Evolutionary conservation across 2,329 filamentous ascomycete species (phyloP).

Genomic region (Boeremia exigua): DNA sequence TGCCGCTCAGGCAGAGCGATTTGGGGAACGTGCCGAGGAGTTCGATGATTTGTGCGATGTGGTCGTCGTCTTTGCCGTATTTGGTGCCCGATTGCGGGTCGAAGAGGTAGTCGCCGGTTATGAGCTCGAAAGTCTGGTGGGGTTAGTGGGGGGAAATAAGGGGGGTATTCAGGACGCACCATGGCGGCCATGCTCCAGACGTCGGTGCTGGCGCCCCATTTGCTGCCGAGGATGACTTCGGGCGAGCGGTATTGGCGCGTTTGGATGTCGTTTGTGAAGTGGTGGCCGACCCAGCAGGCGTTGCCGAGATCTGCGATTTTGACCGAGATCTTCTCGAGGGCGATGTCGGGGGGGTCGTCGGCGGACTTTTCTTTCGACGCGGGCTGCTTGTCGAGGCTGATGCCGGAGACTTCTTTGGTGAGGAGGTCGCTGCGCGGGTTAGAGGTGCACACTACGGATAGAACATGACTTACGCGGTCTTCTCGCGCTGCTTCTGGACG

Average conservation of each 20-base stretch:
- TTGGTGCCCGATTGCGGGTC: slow-evolving; percentile 98
- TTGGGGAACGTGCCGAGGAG: slow-evolving; percentile 93
- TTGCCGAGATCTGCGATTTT: slow-evolving; percentile 99
- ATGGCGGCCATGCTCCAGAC: slow-evolving; percentile 99
- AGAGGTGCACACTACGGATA: not conserved
- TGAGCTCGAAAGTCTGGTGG: slow-evolving; percentile 87
- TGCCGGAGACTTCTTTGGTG: slow-evolving; percentile 91
- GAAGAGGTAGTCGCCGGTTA: slow-evolving; percentile 97
- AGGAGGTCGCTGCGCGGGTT: slow-evolving; percentile 72
- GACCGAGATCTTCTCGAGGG: slow-evolving; percentile 87
- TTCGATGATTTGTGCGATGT: slow-evolving; percentile 99
- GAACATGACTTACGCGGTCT: slow-evolving; percentile 76
- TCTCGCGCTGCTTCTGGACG: slow-evolving; percentile 81
- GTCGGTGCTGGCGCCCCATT: slow-evolving; percentile 99
- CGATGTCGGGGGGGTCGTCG: slow-evolving; percentile 66
- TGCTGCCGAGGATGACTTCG: slow-evolving; percentile 93
- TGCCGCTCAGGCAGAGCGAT: slow-evolving; percentile 86
- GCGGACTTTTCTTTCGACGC: slow-evolving; percentile 60
- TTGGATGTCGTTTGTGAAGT: slow-evolving; percentile 99
- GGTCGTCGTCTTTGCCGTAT: slow-evolving; percentile 99
- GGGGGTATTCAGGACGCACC: slow-evolving; percentile 71
- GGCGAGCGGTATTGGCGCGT: slow-evolving; percentile 96
- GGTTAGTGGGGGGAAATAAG: not conserved
- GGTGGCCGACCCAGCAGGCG: slow-evolving; percentile 97
- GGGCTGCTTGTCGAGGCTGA: slow-evolving; percentile 78